Conservation (phyloP, 1,284 basidiomycete species). For the Paramarasmius palmivorus region DNA sequence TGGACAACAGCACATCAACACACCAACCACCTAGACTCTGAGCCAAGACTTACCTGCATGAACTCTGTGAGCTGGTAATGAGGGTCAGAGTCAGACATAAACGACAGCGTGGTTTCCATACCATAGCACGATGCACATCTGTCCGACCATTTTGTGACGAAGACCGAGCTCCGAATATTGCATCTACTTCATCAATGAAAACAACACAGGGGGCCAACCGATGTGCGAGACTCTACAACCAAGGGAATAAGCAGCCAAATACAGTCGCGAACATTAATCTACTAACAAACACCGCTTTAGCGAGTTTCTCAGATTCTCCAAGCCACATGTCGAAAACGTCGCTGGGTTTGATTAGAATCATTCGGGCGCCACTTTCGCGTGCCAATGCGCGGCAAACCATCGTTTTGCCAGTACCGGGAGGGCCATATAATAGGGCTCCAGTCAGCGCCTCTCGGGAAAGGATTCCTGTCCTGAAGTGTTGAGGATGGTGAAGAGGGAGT, state of each 20-base stretch:
- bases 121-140: neutral
- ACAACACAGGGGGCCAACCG: constrained; percentile 4
- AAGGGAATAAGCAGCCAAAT: neutral
- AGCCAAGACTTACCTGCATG: neutral
- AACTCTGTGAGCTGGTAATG: constrained; percentile 4
- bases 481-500: neutral
- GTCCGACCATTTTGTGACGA: neutral
- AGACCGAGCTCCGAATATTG: neutral
- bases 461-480: constrained; percentile 4
- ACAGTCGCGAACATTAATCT: neutral
- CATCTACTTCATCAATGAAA: constrained; percentile 7
- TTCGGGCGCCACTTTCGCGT: constrained; percentile 2
- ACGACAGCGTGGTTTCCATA: neutral
- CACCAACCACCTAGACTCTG: too few species aligned
- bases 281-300: constrained; percentile 4
- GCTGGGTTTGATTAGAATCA: constrained; percentile 5
- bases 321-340: neutral
- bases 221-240: constrained; percentile 1
- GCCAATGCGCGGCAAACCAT: constrained; percentile 8
- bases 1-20: neutral
- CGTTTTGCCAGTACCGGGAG: constrained; percentile 10
- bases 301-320: constrained; percentile 5
- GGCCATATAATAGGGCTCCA: constrained; percentile 2
- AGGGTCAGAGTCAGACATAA: neutral
- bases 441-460: neutral